Base-by-base conservation (phyloP, 2,329 filamentous ascomycete genomes). In the Alternaria panax region DNA sequence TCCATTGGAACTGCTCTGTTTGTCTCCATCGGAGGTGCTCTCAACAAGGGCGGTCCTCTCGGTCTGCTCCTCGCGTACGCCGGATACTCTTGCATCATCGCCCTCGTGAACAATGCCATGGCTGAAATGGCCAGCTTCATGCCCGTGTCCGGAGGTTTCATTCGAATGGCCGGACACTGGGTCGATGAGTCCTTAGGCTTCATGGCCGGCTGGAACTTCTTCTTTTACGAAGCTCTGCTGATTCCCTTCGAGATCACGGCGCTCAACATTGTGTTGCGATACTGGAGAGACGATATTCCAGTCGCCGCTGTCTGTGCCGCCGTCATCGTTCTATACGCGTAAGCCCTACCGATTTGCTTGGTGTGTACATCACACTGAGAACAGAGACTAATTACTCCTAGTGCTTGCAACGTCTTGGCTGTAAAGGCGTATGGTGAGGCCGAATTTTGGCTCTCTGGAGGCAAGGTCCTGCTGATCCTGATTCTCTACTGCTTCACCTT, bases 121-220 rank as follows among this genome's bases (percentile, higher is more conserved):
- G 87, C 88, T 8, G 88, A 90, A 73, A 90, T 90, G 87, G 84
- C 80, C 28, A 81, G 82, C 36, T 85, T 84, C 62, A 87, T 88
- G 81, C 88, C 88, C 24, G 83, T 90, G 46, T 84, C 82, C 41
- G 87, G 87, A 63, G 85, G 85, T 2, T 90, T 89, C 71, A 84
- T 90, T 64, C 86, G 88, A 60, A 81, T 89, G 68, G 87, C 87
- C 5, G 87, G 87, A 27, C 81, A 87, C 65, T 90, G 87, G 85
- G 86, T 87, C 9, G 88, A 90, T 72, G 87, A 89, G n/a, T 82
- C 87, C 9, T 76, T 67, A 84, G 87, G 87, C 32, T 89, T 90
- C 68, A 83, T 82, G 72, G 80, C 79, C 28, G 83, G 82, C 25
- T 83, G 81, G 80, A 84, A 83, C 55, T 81, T 85, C 66, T 84